Conservation (phyloP, 2,329 filamentous ascomycete species). For the Stachybotrys chartarum region DNA sequence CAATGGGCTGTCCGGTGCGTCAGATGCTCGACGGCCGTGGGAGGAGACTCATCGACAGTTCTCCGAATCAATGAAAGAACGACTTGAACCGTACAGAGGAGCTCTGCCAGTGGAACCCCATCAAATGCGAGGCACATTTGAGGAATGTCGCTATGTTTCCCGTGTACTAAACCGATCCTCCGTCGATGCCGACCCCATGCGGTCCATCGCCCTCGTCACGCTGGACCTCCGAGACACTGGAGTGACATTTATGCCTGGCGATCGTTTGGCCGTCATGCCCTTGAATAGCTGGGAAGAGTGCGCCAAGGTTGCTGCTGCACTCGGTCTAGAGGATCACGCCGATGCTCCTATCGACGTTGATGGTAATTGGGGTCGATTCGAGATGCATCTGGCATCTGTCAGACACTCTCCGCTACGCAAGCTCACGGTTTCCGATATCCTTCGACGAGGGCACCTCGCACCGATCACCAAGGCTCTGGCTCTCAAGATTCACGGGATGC, state of each 20-base stretch:
- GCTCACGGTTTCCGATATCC: slow-evolving; percentile 39
- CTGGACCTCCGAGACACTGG: slow-evolving; percentile 45
- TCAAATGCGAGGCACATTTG: slow-evolving; percentile 47
- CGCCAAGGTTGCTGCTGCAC: slow-evolving; percentile 43
- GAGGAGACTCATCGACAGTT: slow-evolving; percentile 44
- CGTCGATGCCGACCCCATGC: slow-evolving; percentile 36
- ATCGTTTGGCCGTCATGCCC: slow-evolving; percentile 47
- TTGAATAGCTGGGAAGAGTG: slow-evolving; percentile 48
- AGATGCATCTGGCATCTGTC: slow-evolving; percentile 36
- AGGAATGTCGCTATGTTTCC: slow-evolving; percentile 44
- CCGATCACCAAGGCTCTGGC: slow-evolving; percentile 45
- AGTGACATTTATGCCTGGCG: slow-evolving; percentile 45
- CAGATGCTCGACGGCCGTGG: slow-evolving; percentile 36
- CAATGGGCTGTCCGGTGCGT: slow-evolving; percentile 40
- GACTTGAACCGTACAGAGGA: slow-evolving; percentile 41
- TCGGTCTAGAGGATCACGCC: slow-evolving; percentile 40
- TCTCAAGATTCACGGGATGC: slow-evolving; percentile 38
- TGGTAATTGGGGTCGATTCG: slow-evolving; percentile 38
- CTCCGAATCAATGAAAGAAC: slow-evolving; percentile 47
- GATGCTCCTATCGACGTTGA: slow-evolving; percentile 31
- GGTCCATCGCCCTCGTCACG: slow-evolving; percentile 41
- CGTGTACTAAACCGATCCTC: slow-evolving; percentile 35
- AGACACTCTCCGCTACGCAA: slow-evolving; percentile 15
- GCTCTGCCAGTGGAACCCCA: slow-evolving; percentile 40
- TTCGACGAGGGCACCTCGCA: slow-evolving; percentile 43